Base-by-base conservation (phyloP, 2,329 filamentous ascomycete species). In the Pseudomassariella vexata region DNA sequence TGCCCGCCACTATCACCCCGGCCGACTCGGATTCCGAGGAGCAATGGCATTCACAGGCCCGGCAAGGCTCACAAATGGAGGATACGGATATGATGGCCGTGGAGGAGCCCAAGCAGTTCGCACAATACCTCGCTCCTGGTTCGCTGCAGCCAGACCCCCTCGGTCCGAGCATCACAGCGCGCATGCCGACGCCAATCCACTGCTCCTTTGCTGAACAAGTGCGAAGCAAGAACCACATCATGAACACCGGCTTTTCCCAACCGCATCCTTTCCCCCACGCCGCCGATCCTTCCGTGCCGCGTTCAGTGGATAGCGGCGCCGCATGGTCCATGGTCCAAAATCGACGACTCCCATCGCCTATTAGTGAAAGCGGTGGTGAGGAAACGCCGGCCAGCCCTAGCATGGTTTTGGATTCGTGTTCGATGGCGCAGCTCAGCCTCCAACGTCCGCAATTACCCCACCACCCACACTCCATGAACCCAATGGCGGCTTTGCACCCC, bases 131-230 rank as follows among this genome's bases (percentile, higher is more conserved):
- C n/a, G 47, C 49, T 3, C 50, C 57, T 0, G 53, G 47, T 4
- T 37, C 50, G 4, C 47, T 47, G 11, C 59, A 60, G 17, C 51
- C 49, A 4, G 54, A 61, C 20, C 42, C 42, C 7, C 28, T 48
- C 19, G 49, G 46, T 7, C 34, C 53, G n/a, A 57, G 47, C 35
- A 45, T 57, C 27, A 59, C 59, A 14, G 62, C 64, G 36, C 70
- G 73, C 28, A 67, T 77, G 53, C 73, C 73, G 3, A 77, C 74
- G 2, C 73, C 73, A 2, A 76, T 77, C n/a, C 67, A 76, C 41
- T 68, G 69, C 38, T 72, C 57, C 30, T 78, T 78, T 46, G 67
- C 70, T 2, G 63, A 65, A 3, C 71, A 77, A 46, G 59, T 74
- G 16, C 63, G 68, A 35, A 70, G 70, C n/a, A 66, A 66, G 41